These are phyloP conservation scores for Aspergillus fijiensis DNA, from an alignment of 2,329 filamentous ascomycete species.

Conservation along the genomic window DNA sequence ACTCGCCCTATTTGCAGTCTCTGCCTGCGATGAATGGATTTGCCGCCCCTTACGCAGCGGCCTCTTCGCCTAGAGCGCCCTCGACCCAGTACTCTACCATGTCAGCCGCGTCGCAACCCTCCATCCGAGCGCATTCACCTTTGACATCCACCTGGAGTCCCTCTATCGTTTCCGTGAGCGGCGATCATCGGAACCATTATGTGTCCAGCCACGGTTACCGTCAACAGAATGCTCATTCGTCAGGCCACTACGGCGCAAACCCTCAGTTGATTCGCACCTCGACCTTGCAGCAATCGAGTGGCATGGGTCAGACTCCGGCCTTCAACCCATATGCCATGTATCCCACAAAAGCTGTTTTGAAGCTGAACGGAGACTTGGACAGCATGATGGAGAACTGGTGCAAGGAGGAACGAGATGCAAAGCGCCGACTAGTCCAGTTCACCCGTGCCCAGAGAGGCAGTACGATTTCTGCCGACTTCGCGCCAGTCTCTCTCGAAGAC, in stretches of 20 bases:
- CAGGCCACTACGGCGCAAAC: constrained; percentile 44
- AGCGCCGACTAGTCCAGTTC: too few species aligned
- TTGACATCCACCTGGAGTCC: constrained; percentile 50
- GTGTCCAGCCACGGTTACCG: constrained; percentile 39
- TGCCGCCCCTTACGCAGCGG: constrained; percentile 38
- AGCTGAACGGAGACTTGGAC: too few species aligned
- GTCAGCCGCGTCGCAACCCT: constrained; percentile 43
- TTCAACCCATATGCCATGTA: constrained; percentile 82
- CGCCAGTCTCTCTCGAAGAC: too few species aligned
- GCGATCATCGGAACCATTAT: constrained; percentile 46
- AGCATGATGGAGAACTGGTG: too few species aligned
- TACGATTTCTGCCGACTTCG: too few species aligned
- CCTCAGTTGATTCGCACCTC: constrained; percentile 68
- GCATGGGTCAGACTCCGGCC: constrained; percentile 48
- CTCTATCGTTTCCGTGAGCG: constrained; percentile 48
- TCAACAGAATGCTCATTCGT: constrained; percentile 46
- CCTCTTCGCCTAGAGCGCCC: constrained; percentile 43
- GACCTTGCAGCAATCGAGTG: constrained; percentile 59
- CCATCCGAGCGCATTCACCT: constrained; percentile 50
- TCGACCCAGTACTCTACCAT: constrained; percentile 43
- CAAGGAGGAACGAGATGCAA: too few species aligned
- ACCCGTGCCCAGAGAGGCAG: too few species aligned
- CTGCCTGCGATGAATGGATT: constrained; percentile 45
- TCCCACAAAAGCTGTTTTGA: constrained; percentile 78
- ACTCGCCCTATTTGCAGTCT: constrained; percentile 53